phyloP scores from a whole-genome alignment of 805 yeast genomes.

The Kodamaea laetipori region DNA sequence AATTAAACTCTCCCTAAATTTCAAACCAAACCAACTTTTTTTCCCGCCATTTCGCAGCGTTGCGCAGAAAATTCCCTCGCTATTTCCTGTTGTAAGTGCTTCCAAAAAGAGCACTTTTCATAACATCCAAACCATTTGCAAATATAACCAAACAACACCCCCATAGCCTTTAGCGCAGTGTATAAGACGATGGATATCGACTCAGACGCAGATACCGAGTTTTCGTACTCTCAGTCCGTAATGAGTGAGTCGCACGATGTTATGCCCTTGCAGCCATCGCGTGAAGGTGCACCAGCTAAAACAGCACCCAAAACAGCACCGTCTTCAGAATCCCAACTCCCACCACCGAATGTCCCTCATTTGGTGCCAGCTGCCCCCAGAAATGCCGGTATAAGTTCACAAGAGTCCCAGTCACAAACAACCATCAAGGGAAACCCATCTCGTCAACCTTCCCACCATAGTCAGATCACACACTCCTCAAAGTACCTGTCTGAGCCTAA shows the following conservation, averaged over 20 bases:
- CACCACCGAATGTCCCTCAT: constrained; percentile 2
- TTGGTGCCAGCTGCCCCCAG: neutral
- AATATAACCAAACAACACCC: neutral
- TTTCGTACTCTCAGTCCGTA: constrained; percentile 1
- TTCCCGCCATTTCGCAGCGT: too few relatives aligned
- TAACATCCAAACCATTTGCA: neutral
- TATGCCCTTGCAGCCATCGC: constrained; percentile 1
- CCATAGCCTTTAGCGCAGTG: neutral
- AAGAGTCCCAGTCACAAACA: neutral
- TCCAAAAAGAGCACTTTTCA: constrained; percentile 2
- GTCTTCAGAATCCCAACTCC: neutral
- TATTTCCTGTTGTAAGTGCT: neutral
- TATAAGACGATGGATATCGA: constrained; percentile 2
- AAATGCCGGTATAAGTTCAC: neutral
- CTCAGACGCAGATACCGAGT: constrained; percentile 4
- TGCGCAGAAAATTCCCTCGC: neutral
- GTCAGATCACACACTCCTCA: constrained; percentile 2
- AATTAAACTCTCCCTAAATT: neutral
- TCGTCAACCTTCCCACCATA: constrained; percentile 1
- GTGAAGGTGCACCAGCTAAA: neutral
- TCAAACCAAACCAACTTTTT: too few relatives aligned
- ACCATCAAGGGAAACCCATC: constrained; percentile 3
- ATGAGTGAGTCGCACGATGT: constrained; percentile 1
- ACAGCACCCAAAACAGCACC: neutral
- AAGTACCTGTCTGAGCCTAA: constrained; percentile 5